Evolutionary conservation across 2,329 filamentous ascomycete species (phyloP).

Genomic region (Talaromyces sp.): DNA sequence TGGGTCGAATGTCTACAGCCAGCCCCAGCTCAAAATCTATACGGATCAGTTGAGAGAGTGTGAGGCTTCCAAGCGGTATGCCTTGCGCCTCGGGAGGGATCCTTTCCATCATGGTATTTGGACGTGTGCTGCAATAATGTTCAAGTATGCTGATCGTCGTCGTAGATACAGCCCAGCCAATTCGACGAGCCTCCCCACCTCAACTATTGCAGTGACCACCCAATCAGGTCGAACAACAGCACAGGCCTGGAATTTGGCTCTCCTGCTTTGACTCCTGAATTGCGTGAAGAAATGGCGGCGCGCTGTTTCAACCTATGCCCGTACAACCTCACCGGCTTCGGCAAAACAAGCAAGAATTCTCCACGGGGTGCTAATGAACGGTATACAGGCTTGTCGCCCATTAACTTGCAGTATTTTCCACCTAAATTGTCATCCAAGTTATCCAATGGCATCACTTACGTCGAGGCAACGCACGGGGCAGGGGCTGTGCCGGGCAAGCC

Average conservation of each 20-base stretch:
- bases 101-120: background rate
- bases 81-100: background rate
- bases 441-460: conserved; percentile 19
- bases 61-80: background rate
- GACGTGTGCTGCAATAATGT: conserved; percentile 6
- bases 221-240: conserved; percentile 5
- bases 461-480: conserved; percentile 16
- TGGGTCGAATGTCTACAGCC: background rate
- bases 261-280: background rate
- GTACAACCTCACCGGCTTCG: background rate
- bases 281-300: background rate
- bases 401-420: conserved; percentile 15
- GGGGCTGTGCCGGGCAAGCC: conserved; percentile 24
- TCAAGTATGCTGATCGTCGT: conserved; percentile 11
- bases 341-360: conserved; percentile 1
- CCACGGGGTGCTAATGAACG: background rate
- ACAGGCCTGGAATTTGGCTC: conserved; percentile 2
- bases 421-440: conserved; percentile 19
- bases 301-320: background rate
- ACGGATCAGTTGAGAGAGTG: background rate
- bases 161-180: conserved; percentile 9
- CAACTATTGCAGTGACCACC: conserved; percentile 4
- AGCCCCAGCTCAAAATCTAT: background rate
- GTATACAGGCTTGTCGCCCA: background rate
- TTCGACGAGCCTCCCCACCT: conserved; percentile 4